Evolutionary conservation across 2,329 filamentous ascomycete species (phyloP), one percentile per base, ranked within the genome.

Genomic region (Penicillium sp.): DNA sequence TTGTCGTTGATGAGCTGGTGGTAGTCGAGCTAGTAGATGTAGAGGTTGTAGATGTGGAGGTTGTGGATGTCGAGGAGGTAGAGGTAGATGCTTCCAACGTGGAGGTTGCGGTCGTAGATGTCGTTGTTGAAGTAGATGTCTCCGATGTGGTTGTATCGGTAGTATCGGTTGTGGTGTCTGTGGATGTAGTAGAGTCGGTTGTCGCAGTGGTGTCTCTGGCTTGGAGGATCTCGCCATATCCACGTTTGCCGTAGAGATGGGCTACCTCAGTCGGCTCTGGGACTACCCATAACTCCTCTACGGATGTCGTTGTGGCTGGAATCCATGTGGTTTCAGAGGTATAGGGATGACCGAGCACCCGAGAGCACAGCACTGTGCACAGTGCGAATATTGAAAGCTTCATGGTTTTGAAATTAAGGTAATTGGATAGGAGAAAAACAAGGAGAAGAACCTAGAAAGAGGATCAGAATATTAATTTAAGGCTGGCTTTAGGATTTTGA

Each of bases 121-220:
- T 27, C 0, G 55, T 45, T 45, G 55, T 45, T 45, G 55, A 55
- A 19, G 53, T 39, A 7, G 59, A 51, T 36, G 9, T 52, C 38
- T 42, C 49, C 9, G 25, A 57, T 39, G 44, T 48, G 15, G 33
- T 7, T 7, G 33, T 35, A 7, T 35, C 33, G 29, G 21, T 23
- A 21, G 21, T 47, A 12, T 23, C 56, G n/a, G 19, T 31, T 27
- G 31, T 38, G 44, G 17, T 45, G 23, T 23, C 45, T 23, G 29
- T 49, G 21, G 23, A 52, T 8, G 10, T 55, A 13, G 53, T 17
- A 15, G 19, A 39, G 1, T 56, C 53, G 9, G 48, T 23, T 21
- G 33, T 31, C 3, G 39, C 21, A 6, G 48, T 52, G n/a, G 54
- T 41, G 7, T 51, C 33, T 33, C 54, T 52, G 5, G 39, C 53